Evolutionary conservation across 1,284 basidiomycete genomes (phyloP), one percentile per base, ranked within the genome.

Genomic region (Hypsizygus ulmarius): DNA sequence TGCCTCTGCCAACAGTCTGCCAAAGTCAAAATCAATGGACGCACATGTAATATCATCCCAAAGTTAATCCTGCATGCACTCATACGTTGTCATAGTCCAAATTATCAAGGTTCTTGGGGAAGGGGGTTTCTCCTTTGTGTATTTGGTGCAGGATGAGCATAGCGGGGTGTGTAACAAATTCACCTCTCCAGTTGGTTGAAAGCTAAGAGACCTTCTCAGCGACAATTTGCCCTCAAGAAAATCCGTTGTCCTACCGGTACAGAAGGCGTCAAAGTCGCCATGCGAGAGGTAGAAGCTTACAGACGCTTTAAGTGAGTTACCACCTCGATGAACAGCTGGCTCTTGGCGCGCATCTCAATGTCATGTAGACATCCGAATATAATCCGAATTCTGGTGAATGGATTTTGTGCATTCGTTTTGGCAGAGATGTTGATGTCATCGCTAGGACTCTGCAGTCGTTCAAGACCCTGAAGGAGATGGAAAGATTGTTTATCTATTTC

Each of bases 91-190:
- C 38, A 34, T 57, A 90, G 87, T 93, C 72, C 88, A 90, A 59
- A 90, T 97, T 40, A 71, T 94, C 43, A 90, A 88, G 57, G 84
- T 96, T 11, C 80, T 97, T 3, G 94, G 94, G 37, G 94, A 97
- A 69, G 94, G 94, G 34, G 94, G 91, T 1, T 97, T 97, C 75
- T 93, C 90, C 11, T 97, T 95, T 64, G 94, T 97, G 14, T 94
- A 94, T 66, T 78, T 94, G 29, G 90, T 89, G n/a, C 84, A 89
- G 59, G 92, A 95, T 64, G 88, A 90, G 59, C 74, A 79, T 51
- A 90, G 86, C 59, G 87, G 86, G 37, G 87, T 90, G 58, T 59
- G 81, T 70, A 39, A 35, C 36, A 15, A 18, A 35, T 21, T 43
- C 44, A 14, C 40, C 18, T 12, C 6, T 19, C 16, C 3, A 15